These are phyloP conservation scores for Pontederia crassipes DNA, from an alignment of 176 grass and related monocot species.

Conservation along the genomic window DNA sequence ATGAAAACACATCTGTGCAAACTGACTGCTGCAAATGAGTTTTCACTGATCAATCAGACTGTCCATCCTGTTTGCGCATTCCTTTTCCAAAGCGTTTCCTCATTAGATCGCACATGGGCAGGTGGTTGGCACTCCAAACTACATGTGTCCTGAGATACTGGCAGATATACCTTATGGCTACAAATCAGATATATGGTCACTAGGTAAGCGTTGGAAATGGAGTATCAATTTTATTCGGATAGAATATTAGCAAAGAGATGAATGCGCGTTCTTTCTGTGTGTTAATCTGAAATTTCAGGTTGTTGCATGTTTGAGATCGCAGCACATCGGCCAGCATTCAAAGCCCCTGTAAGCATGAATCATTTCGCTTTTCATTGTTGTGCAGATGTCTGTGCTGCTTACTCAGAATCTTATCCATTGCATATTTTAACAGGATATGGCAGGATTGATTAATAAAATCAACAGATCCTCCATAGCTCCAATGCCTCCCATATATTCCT, in stretches of 20 bases:
- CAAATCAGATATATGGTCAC: constrained; percentile 82
- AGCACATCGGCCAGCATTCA: constrained; percentile 70
- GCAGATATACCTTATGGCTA: constrained; percentile 80
- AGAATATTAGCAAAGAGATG: too few species aligned
- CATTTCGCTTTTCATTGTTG: background rate
- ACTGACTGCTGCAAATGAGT: too few species aligned
- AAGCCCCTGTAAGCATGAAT: constrained; percentile 44
- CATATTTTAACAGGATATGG: constrained; percentile 52
- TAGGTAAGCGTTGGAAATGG: constrained; percentile 33
- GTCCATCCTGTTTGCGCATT: too few species aligned
- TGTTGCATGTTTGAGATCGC: constrained; percentile 96
- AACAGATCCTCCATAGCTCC: constrained; percentile 84
- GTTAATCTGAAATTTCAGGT: constrained; percentile 23
- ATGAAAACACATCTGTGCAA: too few species aligned
- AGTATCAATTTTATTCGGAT: too few species aligned
- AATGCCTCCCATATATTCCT: constrained; percentile 71
- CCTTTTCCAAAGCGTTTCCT: too few species aligned
- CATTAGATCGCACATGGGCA: constrained; percentile 18
- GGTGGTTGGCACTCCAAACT: constrained; percentile 83
- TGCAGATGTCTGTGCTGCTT: background rate
- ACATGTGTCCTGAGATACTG: constrained; percentile 86
- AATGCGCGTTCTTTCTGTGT: background rate
- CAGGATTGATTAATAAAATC: constrained; percentile 75
- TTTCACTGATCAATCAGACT: too few species aligned
- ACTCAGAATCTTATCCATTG: background rate